Base-by-base conservation (phyloP, 768 basidiomycete species). In the Hygrocybe coccinea region DNA sequence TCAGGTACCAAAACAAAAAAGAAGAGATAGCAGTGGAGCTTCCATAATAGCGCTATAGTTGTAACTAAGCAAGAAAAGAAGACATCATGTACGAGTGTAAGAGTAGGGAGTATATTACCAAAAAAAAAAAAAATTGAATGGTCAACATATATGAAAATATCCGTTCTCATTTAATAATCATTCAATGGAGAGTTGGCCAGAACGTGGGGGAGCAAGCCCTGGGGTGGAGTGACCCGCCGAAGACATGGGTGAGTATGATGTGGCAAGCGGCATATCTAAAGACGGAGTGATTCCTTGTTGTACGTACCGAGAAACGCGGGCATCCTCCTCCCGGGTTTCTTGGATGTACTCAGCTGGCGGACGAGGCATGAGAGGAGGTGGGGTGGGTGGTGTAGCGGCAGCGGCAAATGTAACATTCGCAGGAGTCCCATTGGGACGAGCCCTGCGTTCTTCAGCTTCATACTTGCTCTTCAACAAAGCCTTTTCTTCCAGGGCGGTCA, bases 401-500 rank as follows among this genome's bases (percentile, higher is more conserved):
- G 54, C n/a, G 62, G 57, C 10, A 64, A 58, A 24, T 64, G 55
- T 64, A 17, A 57, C 54, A 51, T 54, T 60, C 50, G 59, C 50
- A 55, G 43, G 33, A 56, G 54, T 59, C 22, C 38, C 33, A 36
- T 53, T 53, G 37, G 29, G 58, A 8, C 41, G 56, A 34, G 59
- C 56, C 36, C 34, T 41, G 24, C 47, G 52, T 34, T 86, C 80
- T 60, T 84, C 80, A 1, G 76, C 78, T 24, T 81, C 87, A 59
- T 81, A 89, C 65, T 77, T 79, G 4, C 86, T 85, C 36, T 72
- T 75, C 10, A 91, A 67, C 55, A 81, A 67, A 19, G 86, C 87
- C 72, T 92, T 91, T 70, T 92, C 90, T 62, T 91, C 89, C 0
- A 82, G 83, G 2, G 90, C 89, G 1, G 85, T 84, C 50, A 90